These are phyloP conservation scores for Paramecium sonneborni DNA, from an alignment of 73 alveolate species.

Conservation along the genomic window DNA sequence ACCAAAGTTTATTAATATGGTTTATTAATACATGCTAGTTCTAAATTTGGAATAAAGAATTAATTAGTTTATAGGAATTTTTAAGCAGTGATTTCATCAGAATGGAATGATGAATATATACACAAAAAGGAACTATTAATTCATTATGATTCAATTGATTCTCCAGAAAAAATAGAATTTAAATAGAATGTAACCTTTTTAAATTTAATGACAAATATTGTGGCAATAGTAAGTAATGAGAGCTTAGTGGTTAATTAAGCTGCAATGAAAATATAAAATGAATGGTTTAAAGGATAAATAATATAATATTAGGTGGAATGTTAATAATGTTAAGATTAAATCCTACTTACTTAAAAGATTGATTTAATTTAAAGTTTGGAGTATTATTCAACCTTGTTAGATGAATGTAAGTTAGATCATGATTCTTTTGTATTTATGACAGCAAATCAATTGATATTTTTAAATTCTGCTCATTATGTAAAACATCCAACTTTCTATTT, in stretches of 20 bases:
- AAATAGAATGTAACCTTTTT: background rate
- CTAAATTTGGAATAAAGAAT: background rate
- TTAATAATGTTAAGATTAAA: background rate
- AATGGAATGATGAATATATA: background rate
- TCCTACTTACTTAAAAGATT: background rate
- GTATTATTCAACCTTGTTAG: background rate
- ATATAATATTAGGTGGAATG: background rate
- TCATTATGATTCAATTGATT: background rate
- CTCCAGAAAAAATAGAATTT: background rate
- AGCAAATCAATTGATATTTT: background rate
- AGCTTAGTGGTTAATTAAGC: background rate
- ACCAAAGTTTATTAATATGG: background rate
- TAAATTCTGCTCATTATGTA: background rate
- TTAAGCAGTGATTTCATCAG: background rate
- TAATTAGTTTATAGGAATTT: background rate
- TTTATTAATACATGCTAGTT: conserved; percentile 8
- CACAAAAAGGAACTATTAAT: background rate
- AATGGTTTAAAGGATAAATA: background rate
- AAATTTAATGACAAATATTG: background rate
- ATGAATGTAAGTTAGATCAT: background rate
- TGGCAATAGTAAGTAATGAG: background rate
- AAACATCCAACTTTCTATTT: background rate
- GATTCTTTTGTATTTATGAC: background rate
- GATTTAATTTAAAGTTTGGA: background rate
- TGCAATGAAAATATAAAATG: background rate